A percentile compares a stretch with the other conserved stretches of the same genome.
Evolutionary conservation across 306 rosid genomes (phyloP).

Genomic region (Medicago lupulina): DNA sequence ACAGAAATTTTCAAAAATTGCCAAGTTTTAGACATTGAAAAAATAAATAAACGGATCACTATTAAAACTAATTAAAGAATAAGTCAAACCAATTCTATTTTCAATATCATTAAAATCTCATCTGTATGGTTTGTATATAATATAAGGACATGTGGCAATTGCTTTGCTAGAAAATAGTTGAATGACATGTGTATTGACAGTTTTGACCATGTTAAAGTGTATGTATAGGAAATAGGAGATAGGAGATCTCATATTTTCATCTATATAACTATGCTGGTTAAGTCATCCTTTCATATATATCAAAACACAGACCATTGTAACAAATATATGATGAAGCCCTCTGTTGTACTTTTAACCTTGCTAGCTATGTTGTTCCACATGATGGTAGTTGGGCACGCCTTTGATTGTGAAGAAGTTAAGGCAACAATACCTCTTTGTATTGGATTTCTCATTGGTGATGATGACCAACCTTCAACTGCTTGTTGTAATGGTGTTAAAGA

Average conservation of each 20-base stretch:
- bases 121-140: too few species aligned
- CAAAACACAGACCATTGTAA: neutral
- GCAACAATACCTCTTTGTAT: neutral
- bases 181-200: too few species aligned
- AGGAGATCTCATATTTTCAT: neutral
- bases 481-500: constrained; percentile 34
- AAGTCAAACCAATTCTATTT: too few species aligned
- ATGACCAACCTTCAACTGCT: neutral
- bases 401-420: constrained; percentile 23
- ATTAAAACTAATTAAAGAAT: too few species aligned
- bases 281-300: neutral
- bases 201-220: too few species aligned
- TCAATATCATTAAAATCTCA: too few species aligned
- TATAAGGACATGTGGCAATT: too few species aligned
- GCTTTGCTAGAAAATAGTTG: too few species aligned
- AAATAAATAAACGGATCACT: too few species aligned
- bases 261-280: neutral
- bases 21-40: too few species aligned
- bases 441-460: constrained; percentile 17
- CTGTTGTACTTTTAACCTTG: neutral
- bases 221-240: too few species aligned
- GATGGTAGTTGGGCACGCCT: constrained; percentile 6
- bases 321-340: constrained; percentile 13
- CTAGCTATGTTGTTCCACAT: neutral
- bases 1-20: too few species aligned